Base-by-base conservation (phyloP, 1,284 basidiomycete species). In the Leucocoprinus gongylophorus region DNA sequence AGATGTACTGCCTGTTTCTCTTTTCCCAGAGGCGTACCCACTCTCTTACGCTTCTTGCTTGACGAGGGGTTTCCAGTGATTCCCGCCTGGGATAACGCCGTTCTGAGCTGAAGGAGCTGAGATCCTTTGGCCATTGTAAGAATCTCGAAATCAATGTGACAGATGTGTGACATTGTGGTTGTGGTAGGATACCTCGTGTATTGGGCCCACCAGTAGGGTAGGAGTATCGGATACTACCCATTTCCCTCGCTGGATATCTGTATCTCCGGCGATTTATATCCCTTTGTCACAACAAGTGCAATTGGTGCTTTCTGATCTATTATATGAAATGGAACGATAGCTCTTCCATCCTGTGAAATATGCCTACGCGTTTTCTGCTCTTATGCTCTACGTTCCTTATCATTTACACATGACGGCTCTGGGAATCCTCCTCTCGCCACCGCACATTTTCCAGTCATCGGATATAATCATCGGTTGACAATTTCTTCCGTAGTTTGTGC, bases 1-100 rank as follows among this genome's bases (percentile, higher is more conserved):
- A 97, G 79, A 64, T 83, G 90, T n/a, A 84, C 80, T 0, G 84
- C 78, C 60, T 80, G 82, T 69, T 87, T 88, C 54, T 83, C 82
- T 64, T 87, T 84, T 67, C 92, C 86, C 2, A 78, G 72, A 50
- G 74, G 68, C n/a, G 63, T 66, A 9, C 64, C 65, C 10, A 75
- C 65, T 60, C 79, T 81, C 72, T 80, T 88, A 62, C 79, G 76
- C 66, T 91, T 94, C 67, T 88, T 89, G 20, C 76, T 71, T 17
- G 73, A 69, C 49, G 58, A 57, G 12, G 76, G 69, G 33, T 72
- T 71, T 35, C 81, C 78, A 18, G 78, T 78, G 12, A 95, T 69
- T 0, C 93, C 93, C 1, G 88, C 86, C 46, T 85, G 76, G 2
- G 78, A 77, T 49, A 97, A 75, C 4, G 91, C 89, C 12, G 83